Conservation (phyloP, 441 rosid species). For the Pelargonium australe region DNA sequence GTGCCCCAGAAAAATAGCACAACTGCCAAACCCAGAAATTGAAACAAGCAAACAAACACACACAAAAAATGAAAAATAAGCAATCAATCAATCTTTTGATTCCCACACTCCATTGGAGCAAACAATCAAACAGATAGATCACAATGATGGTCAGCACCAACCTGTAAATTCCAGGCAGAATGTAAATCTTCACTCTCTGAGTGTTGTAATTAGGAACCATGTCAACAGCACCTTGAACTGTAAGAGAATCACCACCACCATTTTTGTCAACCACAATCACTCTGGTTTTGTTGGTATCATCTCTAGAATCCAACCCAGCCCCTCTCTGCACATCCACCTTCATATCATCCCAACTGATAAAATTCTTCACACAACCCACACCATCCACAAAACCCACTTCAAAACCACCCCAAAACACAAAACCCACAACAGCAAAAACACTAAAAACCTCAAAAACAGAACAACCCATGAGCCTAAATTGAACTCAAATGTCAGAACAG, state of each 20-base stretch:
- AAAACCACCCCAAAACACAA: slow-evolving; percentile 15
- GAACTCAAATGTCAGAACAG: too few species aligned
- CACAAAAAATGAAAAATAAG: background rate
- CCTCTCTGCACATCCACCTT: slow-evolving; percentile 31
- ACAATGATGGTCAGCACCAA: slow-evolving; percentile 15
- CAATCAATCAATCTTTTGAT: background rate
- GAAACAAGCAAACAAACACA: background rate
- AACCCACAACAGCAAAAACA: slow-evolving; percentile 21
- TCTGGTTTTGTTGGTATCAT: slow-evolving; percentile 29
- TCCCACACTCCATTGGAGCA: background rate
- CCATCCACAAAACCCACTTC: slow-evolving; percentile 16
- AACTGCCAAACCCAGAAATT: slow-evolving; percentile 20
- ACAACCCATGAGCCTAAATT: background rate
- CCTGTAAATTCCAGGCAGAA: slow-evolving; percentile 90
- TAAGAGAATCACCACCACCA: slow-evolving; percentile 62
- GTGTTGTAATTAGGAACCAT: slow-evolving; percentile 60
- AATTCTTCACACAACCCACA: slow-evolving; percentile 17
- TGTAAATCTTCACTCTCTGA: slow-evolving; percentile 61
- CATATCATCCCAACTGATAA: slow-evolving; percentile 75
- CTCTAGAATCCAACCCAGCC: slow-evolving; percentile 22
- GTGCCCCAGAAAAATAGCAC: slow-evolving; percentile 30
- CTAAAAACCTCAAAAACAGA: background rate
- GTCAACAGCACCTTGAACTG: slow-evolving; percentile 85
- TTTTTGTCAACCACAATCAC: slow-evolving; percentile 62
- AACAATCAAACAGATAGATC: background rate